Percentiles rank a stretch among this genome's conserved stretches.
Conservation (phyloP, 2,329 filamentous ascomycete genomes). For the Thielaviopsis euricoi region DNA sequence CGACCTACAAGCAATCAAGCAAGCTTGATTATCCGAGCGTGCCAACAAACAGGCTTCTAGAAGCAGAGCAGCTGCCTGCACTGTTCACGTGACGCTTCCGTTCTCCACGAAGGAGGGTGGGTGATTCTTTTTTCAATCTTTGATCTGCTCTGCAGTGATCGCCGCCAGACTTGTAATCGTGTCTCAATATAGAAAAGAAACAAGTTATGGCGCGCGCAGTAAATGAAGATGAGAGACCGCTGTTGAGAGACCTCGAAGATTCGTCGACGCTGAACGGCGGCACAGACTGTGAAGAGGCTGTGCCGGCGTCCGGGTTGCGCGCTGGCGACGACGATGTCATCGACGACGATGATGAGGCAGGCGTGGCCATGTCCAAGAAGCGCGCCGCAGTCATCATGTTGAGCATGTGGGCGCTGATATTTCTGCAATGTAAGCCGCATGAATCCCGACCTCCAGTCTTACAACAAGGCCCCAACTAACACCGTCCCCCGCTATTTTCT, state of each 20-base stretch:
- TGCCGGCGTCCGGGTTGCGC: background rate
- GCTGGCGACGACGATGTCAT: background rate
- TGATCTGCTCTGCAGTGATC: no score
- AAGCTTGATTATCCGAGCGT: no score
- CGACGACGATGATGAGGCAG: background rate
- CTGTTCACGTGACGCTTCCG: no score
- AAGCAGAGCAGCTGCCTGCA: no score
- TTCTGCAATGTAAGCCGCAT: slow-evolving; percentile 8
- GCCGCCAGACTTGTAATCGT: no score
- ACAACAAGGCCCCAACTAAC: no score
- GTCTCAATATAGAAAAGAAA: background rate
- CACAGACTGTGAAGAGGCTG: no score
- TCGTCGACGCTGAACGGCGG: background rate
- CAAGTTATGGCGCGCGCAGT: background rate
- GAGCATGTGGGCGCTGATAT: slow-evolving; percentile 8
- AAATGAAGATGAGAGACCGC: background rate
- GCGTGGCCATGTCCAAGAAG: background rate
- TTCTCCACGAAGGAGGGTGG: no score
- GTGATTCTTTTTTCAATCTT: no score
- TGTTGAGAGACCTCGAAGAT: background rate
- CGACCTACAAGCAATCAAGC: no score
- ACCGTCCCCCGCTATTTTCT: no score
- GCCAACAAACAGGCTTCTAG: no score
- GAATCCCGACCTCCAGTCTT: background rate
- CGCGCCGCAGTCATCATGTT: background rate